Conservation (phyloP, 1,284 basidiomycete species). For the Rhizopogon parksii region DNA sequence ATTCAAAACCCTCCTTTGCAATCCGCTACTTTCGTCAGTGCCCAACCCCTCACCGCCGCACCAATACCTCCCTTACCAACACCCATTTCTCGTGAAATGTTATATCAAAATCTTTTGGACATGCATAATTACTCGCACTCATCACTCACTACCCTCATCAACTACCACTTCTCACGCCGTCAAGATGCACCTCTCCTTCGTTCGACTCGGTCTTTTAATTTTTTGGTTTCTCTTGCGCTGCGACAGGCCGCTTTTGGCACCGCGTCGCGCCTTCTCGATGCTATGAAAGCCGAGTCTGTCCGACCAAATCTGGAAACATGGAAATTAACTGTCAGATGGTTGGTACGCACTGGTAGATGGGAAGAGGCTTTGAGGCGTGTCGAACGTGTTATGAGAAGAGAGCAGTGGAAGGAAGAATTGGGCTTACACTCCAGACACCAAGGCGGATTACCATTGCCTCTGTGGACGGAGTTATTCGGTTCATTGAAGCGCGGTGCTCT, state of each 20-base stretch:
- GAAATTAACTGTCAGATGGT: conserved; percentile 42
- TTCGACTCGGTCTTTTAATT: conserved; percentile 47
- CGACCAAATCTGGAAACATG: conserved; percentile 37
- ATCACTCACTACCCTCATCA: conserved; percentile 35
- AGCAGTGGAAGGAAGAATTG: conserved; percentile 1
- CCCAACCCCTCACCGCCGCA: conserved; percentile 1
- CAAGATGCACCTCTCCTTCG: conserved; percentile 23
- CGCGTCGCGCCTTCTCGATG: conserved; percentile 33
- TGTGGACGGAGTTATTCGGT: conserved; percentile 52
- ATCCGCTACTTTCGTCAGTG: conserved; percentile 3
- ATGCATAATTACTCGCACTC: conserved; percentile 26
- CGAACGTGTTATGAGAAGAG: conserved; percentile 11
- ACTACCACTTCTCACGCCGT: conserved; percentile 43
- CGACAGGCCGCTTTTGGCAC: conserved; percentile 37
- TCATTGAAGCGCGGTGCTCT: conserved; percentile 29
- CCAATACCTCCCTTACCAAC: conserved; percentile 6
- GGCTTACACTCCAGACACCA: neutral
- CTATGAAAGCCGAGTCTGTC: conserved; percentile 35
- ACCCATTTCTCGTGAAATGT: conserved; percentile 23
- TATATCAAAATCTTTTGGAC: conserved; percentile 42
- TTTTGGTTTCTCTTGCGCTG: conserved; percentile 43
- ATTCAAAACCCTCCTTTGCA: conserved; percentile 7
- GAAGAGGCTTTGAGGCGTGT: conserved; percentile 40
- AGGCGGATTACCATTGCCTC: conserved; percentile 31
- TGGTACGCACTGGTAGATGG: conserved; percentile 43